Evolutionary conservation across 164 flowering plant genomes (phyloP).

Genomic region (Cinnamomum chago): DNA sequence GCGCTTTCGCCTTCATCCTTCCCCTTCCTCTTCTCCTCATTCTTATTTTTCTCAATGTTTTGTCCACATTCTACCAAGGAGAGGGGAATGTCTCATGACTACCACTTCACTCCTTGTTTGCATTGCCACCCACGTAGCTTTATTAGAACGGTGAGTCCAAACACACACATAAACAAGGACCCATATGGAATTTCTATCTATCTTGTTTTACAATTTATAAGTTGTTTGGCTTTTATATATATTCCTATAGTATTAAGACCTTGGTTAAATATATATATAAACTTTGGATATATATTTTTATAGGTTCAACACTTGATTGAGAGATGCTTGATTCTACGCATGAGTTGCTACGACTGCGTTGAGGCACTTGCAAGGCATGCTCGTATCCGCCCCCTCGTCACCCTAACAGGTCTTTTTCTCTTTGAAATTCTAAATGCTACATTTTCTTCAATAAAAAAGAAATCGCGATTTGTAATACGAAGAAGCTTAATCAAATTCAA

Average conservation of each 20-base stretch:
- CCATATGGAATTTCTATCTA: not conserved
- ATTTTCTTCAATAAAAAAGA: too few relatives aligned
- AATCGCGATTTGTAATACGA: too few relatives aligned
- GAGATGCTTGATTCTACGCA: slow-evolving; percentile 70
- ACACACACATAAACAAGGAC: not conserved
- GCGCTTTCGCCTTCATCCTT: slow-evolving; percentile 24
- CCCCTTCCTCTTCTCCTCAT: not conserved
- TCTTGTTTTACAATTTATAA: too few relatives aligned
- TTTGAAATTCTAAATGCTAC: not conserved
- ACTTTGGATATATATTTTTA: too few relatives aligned
- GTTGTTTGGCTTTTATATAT: too few relatives aligned
- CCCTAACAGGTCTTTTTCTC: slow-evolving; percentile 54
- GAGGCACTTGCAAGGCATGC: slow-evolving; percentile 60
- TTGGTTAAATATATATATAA: too few relatives aligned
- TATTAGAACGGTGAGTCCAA: slow-evolving; percentile 55
- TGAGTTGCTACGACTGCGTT: slow-evolving; percentile 66
- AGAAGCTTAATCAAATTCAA: too few relatives aligned
- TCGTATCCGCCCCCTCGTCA: slow-evolving; percentile 52
- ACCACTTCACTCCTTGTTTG: slow-evolving; percentile 52
- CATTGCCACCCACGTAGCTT: slow-evolving; percentile 68
- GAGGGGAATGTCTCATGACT: slow-evolving; percentile 18
- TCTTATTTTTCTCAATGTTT: slow-evolving; percentile 6
- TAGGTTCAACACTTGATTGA: slow-evolving; percentile 89
- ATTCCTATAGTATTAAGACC: too few relatives aligned
- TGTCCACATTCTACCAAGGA: slow-evolving; percentile 26